Evolutionary conservation across 129 eudicot genomes (phyloP).

Genomic region (Calendula officinalis): DNA sequence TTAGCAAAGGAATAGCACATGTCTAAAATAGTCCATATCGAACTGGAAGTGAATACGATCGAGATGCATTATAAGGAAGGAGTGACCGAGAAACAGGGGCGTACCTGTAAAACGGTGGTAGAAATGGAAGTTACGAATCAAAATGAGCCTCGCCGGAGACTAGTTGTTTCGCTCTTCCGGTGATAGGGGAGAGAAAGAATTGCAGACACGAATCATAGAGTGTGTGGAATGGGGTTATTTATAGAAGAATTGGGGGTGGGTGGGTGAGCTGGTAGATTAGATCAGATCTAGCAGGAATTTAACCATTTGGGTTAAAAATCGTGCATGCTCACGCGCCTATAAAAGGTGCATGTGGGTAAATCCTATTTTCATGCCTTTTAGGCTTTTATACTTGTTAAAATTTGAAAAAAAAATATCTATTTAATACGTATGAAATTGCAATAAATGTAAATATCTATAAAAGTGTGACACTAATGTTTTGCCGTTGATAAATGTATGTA

Average conservation of each 20-base stretch:
- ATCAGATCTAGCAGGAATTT: background rate
- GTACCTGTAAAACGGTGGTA: constrained; percentile 25
- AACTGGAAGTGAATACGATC: background rate
- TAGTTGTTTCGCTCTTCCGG: background rate
- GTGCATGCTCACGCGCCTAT: too few relatives aligned
- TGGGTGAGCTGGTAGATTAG: constrained; percentile 8
- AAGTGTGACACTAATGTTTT: too few relatives aligned
- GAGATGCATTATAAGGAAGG: background rate
- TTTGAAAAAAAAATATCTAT: too few relatives aligned
- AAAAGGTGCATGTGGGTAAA: too few relatives aligned
- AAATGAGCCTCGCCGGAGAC: constrained; percentile 7
- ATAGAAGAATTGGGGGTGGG: constrained; percentile 8
- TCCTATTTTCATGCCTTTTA: too few relatives aligned
- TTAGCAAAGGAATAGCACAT: too few relatives aligned
- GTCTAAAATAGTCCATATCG: too few relatives aligned
- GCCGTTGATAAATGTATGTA: too few relatives aligned
- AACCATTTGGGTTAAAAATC: background rate
- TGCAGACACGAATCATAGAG: constrained; percentile 29
- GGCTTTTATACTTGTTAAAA: too few relatives aligned
- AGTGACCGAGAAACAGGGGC: constrained; percentile 20
- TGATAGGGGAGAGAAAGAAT: constrained; percentile 5
- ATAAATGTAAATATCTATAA: too few relatives aligned
- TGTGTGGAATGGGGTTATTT: constrained; percentile 16
- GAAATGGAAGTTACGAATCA: background rate
- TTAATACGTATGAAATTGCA: too few relatives aligned